Evolutionary conservation across 1,139 yeast species (phyloP).

Genomic region (Hyphopichia buzzinii): DNA sequence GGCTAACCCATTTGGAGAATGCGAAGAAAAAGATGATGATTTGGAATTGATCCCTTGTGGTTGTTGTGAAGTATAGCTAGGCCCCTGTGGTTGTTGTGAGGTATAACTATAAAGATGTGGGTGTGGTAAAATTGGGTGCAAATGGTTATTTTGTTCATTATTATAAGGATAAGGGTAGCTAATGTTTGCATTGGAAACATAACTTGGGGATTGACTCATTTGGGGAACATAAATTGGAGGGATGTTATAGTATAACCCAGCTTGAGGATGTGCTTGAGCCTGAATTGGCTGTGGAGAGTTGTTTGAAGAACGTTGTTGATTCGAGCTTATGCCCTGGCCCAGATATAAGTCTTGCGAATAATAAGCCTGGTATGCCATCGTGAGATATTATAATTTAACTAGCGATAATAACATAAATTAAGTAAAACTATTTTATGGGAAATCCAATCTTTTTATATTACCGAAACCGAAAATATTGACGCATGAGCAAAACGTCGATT

Average conservation of each 20-base stretch:
- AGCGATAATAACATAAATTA: too few species aligned
- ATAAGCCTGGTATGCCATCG: constrained; percentile 1
- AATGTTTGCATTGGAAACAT: not conserved
- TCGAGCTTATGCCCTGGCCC: not conserved
- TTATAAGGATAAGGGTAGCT: not conserved
- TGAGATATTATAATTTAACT: too few species aligned
- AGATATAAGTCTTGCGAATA: not conserved
- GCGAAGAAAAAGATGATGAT: constrained; percentile 4
- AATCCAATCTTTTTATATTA: too few species aligned
- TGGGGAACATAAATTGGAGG: constrained; percentile 2
- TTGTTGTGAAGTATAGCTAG: constrained; percentile 5
- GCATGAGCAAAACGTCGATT: too few species aligned
- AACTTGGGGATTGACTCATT: not conserved
- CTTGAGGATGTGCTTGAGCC: not conserved
- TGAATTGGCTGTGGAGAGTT: not conserved
- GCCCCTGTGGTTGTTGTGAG: constrained; percentile 1
- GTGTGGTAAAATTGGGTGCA: constrained; percentile 5
- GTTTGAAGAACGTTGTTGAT: not conserved
- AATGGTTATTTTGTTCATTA: not conserved
- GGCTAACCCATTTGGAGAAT: constrained; percentile 1
- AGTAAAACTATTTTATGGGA: too few species aligned
- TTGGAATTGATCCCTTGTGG: constrained; percentile 1
- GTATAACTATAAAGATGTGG: constrained; percentile 6
- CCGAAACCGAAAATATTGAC: too few species aligned
- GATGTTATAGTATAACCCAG: not conserved